Conservation (phyloP, 306 rosid genomes). For the Medicago lupulina region DNA sequence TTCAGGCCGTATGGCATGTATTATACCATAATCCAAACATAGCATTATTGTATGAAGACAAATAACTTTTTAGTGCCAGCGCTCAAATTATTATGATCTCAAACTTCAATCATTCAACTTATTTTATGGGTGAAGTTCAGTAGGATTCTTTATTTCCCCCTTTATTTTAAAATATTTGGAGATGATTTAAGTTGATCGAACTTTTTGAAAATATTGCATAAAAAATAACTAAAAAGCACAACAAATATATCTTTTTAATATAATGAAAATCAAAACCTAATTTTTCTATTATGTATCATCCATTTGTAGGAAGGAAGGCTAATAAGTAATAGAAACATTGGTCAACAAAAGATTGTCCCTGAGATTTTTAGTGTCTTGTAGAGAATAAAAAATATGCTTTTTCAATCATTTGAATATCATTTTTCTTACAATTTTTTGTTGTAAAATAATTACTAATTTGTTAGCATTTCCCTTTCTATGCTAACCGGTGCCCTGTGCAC, state of each 20-base stretch:
- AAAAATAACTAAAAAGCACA: background rate
- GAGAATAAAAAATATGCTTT: no score
- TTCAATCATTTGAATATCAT: no score
- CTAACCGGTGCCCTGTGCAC: no score
- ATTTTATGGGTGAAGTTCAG: slow-evolving; percentile 29
- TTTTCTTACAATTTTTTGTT: no score
- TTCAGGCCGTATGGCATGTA: slow-evolving; percentile 42
- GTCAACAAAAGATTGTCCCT: no score
- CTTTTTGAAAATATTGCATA: background rate
- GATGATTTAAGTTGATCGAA: background rate
- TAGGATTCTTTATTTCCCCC: background rate
- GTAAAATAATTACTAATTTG: no score
- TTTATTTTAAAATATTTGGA: background rate
- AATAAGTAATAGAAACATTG: no score
- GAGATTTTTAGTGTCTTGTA: no score
- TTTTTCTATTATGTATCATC: background rate
- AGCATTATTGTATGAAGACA: slow-evolving; percentile 42
- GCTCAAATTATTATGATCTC: slow-evolving; percentile 43
- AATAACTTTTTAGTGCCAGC: slow-evolving; percentile 45
- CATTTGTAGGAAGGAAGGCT: background rate
- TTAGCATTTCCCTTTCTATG: no score
- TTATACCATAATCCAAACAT: slow-evolving; percentile 3
- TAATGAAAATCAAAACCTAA: slow-evolving; percentile 1
- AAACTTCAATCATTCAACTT: slow-evolving; percentile 49
- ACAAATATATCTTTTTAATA: background rate